Base-by-base conservation (phyloP, 1,139 yeast genomes). In the Lodderomyces orthopsilosis region DNA sequence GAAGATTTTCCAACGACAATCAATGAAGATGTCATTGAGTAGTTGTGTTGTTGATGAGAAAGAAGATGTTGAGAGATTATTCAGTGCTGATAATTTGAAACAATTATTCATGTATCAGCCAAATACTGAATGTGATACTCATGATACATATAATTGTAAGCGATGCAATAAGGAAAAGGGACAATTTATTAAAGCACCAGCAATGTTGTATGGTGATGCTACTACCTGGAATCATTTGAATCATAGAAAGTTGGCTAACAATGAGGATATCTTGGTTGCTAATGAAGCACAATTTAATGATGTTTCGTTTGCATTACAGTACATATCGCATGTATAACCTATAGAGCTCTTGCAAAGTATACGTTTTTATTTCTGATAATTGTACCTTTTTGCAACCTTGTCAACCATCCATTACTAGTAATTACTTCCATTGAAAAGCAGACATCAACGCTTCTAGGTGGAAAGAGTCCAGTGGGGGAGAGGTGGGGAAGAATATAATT, bases 41-140 rank as follows among this genome's bases (percentile, higher is more conserved):
- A 88, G 98, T 4, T 90, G 97, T 65, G 98, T 93, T 27, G 98
- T 93, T 34, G 99, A 93, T 66, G 96, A 93, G 46, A 90, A 86
- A 51, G 95, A 88, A 54, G 97, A 91, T 52, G 98, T 93, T 15
- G 98, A 93, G 56, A 72, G 98, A 48, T 74, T 90, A 41, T 93
- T 91, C 60, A 85, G 95, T 46, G 79, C 91, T 18, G 96, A 88
- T 53, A 83, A 79, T 58, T 71, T 93, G 52, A 77, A 81, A 44
- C 85, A 85, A 57, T 72, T 93, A 51, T 93, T 94, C 59, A 75
- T 80, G 54, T 88, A 77, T 54, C 80, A 84, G 50, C 77, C 77
- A 2, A 65, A 79, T 13, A 88, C 96, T 0, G 61, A 69, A 1
- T 90, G 95, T 59, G 96, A 93, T 53, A 93, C 99, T 0, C 99